Conservation (phyloP, 441 rosid genomes). For the Metrosideros polymorpha region DNA sequence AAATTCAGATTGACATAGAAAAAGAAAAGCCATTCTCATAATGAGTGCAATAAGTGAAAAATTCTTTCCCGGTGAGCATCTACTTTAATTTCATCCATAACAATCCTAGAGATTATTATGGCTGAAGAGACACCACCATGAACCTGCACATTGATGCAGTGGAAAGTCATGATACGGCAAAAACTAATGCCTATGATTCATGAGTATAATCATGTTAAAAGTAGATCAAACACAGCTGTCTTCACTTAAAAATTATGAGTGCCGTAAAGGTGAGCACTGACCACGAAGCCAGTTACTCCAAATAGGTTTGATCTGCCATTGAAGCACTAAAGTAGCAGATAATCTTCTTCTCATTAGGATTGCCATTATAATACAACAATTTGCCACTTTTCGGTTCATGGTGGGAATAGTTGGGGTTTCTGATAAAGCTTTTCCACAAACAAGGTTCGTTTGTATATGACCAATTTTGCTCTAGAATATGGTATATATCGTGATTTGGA, state of each 20-base stretch:
- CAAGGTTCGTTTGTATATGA: neutral
- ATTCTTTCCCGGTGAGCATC: neutral
- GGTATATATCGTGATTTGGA: neutral
- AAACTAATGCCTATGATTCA: neutral
- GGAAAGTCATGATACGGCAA: neutral
- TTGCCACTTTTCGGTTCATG: neutral
- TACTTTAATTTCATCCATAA: neutral
- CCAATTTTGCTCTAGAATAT: neutral
- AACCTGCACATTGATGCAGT: neutral
- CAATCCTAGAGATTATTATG: neutral
- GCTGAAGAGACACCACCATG: neutral
- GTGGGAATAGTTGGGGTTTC: neutral
- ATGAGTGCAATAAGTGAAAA: neutral
- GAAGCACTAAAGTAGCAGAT: neutral
- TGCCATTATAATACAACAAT: conserved; percentile 3
- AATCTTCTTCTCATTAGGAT: neutral
- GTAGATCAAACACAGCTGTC: neutral
- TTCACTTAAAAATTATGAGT: neutral
- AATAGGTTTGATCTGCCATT: neutral
- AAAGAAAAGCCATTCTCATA: neutral
- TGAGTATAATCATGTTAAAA: neutral
- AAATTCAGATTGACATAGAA: neutral
- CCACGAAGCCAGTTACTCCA: neutral
- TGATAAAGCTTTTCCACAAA: neutral
- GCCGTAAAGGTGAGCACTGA: neutral